phyloP scores from a whole-genome alignment of 192 early-diverging fungal genomes.

The Podochytrium sp. region DNA sequence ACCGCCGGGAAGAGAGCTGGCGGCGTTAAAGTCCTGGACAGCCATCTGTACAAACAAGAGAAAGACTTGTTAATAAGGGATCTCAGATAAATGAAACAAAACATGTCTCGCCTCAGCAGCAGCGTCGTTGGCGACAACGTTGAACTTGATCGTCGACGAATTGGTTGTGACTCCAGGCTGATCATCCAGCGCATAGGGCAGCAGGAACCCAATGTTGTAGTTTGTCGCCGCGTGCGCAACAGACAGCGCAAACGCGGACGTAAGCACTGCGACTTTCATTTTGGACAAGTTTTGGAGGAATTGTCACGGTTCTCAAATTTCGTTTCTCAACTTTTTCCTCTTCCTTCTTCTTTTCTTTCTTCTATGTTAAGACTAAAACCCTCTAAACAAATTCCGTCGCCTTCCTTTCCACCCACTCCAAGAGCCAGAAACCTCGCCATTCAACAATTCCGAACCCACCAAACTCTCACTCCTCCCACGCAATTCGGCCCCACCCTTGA shows the following conservation, averaged over 20 bases:
- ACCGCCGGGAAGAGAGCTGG: background rate
- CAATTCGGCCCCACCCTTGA: too few relatives aligned
- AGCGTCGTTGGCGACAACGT: slow-evolving; percentile 9
- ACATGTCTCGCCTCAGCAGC: background rate
- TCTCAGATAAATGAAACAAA: background rate
- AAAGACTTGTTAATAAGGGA: background rate
- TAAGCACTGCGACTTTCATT: background rate
- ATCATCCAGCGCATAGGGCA: slow-evolving; percentile 30
- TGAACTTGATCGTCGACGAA: slow-evolving; percentile 17
- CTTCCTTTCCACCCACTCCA: too few relatives aligned
- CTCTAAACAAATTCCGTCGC: too few relatives aligned
- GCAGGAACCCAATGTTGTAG: slow-evolving; percentile 24
- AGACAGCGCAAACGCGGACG: background rate
- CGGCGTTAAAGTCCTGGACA: slow-evolving; percentile 20
- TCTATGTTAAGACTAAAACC: too few relatives aligned
- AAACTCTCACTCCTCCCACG: too few relatives aligned
- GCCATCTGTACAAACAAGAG: slow-evolving; percentile 17
- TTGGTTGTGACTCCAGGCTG: background rate
- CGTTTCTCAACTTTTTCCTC: too few relatives aligned
- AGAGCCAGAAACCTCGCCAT: too few relatives aligned
- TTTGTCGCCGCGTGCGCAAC: background rate
- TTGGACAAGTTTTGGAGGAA: background rate
- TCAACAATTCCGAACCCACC: too few relatives aligned
- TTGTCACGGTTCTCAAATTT: too few relatives aligned
- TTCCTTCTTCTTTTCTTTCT: too few relatives aligned